Percentiles rank a stretch among this genome's conserved stretches.
phyloP scores from a whole-genome alignment of 192 early-diverging fungal species.

The Coemansia sp. region DNA sequence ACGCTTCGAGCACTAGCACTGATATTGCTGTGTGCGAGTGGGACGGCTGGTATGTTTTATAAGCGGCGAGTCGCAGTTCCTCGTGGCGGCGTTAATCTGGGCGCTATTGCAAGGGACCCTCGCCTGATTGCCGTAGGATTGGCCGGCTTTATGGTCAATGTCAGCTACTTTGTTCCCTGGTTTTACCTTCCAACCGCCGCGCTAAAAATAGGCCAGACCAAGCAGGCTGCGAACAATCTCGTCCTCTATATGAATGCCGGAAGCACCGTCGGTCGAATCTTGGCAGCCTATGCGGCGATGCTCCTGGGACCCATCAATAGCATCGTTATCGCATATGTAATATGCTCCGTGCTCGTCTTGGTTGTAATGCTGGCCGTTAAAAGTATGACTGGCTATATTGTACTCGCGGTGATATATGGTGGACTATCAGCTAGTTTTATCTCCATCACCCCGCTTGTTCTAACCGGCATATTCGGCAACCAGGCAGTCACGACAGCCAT shows the following conservation, averaged over 20 bases:
- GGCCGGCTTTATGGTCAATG: slow-evolving; percentile 36
- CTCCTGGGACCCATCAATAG: slow-evolving; percentile 39
- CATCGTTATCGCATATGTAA: slow-evolving; percentile 18
- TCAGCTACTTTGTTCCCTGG: slow-evolving; percentile 38
- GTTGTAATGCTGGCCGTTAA: slow-evolving; percentile 33
- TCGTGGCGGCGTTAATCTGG: slow-evolving; percentile 14
- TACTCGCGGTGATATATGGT: slow-evolving; percentile 33
- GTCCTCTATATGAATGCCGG: slow-evolving; percentile 45
- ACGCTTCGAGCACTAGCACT: slow-evolving; percentile 32
- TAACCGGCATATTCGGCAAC: slow-evolving; percentile 32
- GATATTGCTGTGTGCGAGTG: slow-evolving; percentile 23
- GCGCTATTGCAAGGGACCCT: slow-evolving; percentile 20
- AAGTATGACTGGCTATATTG: slow-evolving; percentile 38
- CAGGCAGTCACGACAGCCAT: slow-evolving; percentile 38
- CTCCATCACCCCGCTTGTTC: slow-evolving; percentile 29
- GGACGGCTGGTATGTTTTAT: slow-evolving; percentile 27
- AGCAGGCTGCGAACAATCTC: slow-evolving; percentile 38
- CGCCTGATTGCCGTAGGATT: slow-evolving; percentile 21
- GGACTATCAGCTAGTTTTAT: slow-evolving; percentile 36
- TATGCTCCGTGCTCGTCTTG: slow-evolving; percentile 30
- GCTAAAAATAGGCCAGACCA: slow-evolving; percentile 29
- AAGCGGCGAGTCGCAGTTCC: slow-evolving; percentile 24
- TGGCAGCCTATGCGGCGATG: slow-evolving; percentile 25
- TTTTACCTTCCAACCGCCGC: slow-evolving; percentile 50
- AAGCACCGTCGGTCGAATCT: slow-evolving; percentile 29